Evolutionary conservation across 345 rosid genomes (phyloP), one percentile per base, ranked within the genome.

Genomic region (Salix suchowensis): DNA sequence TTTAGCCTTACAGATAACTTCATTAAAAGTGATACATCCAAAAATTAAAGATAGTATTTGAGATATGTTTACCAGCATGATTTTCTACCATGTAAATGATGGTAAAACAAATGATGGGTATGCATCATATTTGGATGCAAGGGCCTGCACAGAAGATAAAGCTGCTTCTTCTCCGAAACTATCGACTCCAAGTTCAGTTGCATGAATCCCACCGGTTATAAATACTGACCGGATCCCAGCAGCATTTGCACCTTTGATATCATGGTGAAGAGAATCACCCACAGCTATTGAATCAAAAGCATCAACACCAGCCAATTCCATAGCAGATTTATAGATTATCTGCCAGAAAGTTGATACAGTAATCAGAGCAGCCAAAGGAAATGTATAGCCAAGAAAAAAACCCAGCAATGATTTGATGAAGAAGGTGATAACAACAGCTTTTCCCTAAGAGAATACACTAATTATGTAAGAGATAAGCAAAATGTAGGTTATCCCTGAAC

Each of bases 191-290:
- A 95, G 96, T 82, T 95, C 97, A 64, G 79, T 78, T 71, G 96
- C 86, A 66, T 93, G 98, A 79, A 95, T 84, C 79, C 96, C 98
- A 36, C 97, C 90, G 0, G 94, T 87, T 79, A 88, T 83, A 71
- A 95, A 86, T 66, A 84, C 80, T 6, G 97, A 93, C 32, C 84
- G 88, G 78, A 95, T 90, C 69, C 96, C 98, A 46, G 91, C 89
- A 24, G 81, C 88, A 85, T 95, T 95, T 28, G 97, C 97, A 46
- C 97, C 98, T 74, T 87, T 93, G 71, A 95, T 88, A 78, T 95
- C 97, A 70, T 95, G 97, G 87, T 89, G 95, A 79, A 95, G 90
- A 37, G 98, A 95, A 79, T 93, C 97, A 10, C 97, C 98, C 60
- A 94, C 93, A 6, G 90, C 96, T 1, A 93, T 90, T 21, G 85